phyloP scores from a whole-genome alignment of 768 basidiomycete species.

The Calocybe cyanea region DNA sequence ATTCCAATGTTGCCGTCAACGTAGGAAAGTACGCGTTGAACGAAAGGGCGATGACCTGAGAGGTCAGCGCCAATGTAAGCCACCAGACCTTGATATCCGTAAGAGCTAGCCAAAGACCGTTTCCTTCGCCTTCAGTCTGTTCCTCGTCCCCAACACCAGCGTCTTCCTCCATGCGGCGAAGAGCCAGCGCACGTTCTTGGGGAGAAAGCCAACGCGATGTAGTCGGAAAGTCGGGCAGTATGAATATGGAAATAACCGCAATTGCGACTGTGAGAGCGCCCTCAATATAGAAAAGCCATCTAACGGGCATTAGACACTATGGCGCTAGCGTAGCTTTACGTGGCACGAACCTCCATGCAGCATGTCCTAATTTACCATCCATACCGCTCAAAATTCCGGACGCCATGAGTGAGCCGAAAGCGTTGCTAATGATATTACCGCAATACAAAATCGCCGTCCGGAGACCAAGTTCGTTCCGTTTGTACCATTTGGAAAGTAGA shows the following conservation, averaged over 20 bases:
- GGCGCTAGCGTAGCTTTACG: neutral
- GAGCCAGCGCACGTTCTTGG: constrained; percentile 53
- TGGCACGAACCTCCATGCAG: constrained; percentile 62
- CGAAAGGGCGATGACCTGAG: constrained; percentile 51
- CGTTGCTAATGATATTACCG: constrained; percentile 75
- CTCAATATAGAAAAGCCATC: constrained; percentile 74
- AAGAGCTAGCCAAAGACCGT: constrained; percentile 56
- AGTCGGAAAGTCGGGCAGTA: constrained; percentile 74
- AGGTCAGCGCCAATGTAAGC: constrained; percentile 31
- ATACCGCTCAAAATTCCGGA: constrained; percentile 70
- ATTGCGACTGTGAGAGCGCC: constrained; percentile 52
- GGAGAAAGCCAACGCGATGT: constrained; percentile 54
- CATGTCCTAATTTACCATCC: constrained; percentile 62
- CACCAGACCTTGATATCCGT: constrained; percentile 75
- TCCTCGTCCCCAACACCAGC: constrained; percentile 23
- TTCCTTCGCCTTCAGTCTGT: constrained; percentile 22
- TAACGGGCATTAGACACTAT: constrained; percentile 15
- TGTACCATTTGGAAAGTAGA: constrained; percentile 72
- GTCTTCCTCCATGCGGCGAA: constrained; percentile 62
- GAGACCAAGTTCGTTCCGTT: constrained; percentile 62
- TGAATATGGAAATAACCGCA: constrained; percentile 49
- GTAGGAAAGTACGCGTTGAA: constrained; percentile 78
- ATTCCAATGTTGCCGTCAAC: constrained; percentile 65
- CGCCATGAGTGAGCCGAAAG: constrained; percentile 76
- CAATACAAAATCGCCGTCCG: constrained; percentile 67